Percentiles rank a stretch among this genome's conserved stretches.
Conservation (phyloP, 208 protist species). For the Vickermania spadyakhi region DNA sequence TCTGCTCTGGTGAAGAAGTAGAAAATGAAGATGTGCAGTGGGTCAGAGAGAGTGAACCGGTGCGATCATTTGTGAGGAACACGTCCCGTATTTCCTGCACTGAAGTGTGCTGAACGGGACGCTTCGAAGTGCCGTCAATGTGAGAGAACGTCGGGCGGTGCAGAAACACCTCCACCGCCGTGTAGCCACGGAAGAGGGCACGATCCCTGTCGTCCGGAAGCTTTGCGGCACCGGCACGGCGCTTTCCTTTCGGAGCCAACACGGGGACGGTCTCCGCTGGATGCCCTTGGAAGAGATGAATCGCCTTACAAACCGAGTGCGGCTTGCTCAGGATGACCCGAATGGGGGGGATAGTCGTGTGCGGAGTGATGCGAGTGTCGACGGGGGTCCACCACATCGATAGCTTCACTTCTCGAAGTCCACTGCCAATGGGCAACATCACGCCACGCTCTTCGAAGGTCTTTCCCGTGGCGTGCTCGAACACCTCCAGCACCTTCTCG, state of each 20-base stretch:
- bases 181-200: conserved; percentile 33
- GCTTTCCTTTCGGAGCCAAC: background rate
- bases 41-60: no score
- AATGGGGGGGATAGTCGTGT: conserved; percentile 29
- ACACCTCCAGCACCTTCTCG: conserved; percentile 10
- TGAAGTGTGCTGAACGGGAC: conserved; percentile 10
- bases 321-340: conserved; percentile 31
- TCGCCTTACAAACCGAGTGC: background rate
- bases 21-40: no score
- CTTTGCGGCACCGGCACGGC: background rate
- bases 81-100: background rate
- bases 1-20: no score
- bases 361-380: conserved; percentile 28
- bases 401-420: conserved; percentile 27
- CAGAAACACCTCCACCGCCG: conserved; percentile 25
- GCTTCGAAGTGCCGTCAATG: conserved; percentile 19
- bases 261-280: background rate
- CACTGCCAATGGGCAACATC: conserved; percentile 32
- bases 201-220: background rate
- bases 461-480: conserved; percentile 5
- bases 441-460: conserved; percentile 7
- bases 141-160: conserved; percentile 24
- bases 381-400: conserved; percentile 53
- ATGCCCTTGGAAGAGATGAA: background rate
- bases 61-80: no score